These are phyloP conservation scores for Salvia sclarea DNA, from an alignment of 305 asterid species.

Conservation along the genomic window DNA sequence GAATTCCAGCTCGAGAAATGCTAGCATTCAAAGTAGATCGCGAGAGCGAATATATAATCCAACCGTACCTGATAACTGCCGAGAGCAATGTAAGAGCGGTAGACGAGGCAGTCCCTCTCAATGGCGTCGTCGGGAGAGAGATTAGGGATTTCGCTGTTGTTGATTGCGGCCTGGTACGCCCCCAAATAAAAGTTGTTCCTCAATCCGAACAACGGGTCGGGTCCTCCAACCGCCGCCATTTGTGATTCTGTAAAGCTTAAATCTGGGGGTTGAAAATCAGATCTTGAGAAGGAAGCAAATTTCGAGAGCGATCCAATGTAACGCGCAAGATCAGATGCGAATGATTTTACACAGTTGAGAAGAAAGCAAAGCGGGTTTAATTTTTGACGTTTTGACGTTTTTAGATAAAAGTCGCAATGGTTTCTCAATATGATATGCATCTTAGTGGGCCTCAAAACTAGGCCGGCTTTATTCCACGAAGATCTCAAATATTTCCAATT, in stretches of 20 bases:
- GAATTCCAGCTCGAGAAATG: slow-evolving; percentile 23
- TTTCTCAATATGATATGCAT: not conserved
- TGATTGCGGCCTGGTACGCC: slow-evolving; percentile 97
- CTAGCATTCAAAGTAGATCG: slow-evolving; percentile 29
- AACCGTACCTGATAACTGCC: slow-evolving; percentile 72
- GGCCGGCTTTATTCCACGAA: not conserved
- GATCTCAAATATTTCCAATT: not conserved
- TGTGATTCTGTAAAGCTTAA: slow-evolving; percentile 19
- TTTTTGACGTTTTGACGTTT: not conserved
- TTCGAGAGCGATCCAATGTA: slow-evolving; percentile 26
- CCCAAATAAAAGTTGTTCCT: slow-evolving; percentile 89
- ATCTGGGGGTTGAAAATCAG: slow-evolving; percentile 34
- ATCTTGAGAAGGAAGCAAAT: slow-evolving; percentile 36
- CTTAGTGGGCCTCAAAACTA: not conserved
- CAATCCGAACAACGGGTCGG: slow-evolving; percentile 80
- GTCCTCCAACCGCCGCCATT: slow-evolving; percentile 72
- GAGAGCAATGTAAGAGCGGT: slow-evolving; percentile 88
- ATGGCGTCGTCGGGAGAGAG: slow-evolving; percentile 74
- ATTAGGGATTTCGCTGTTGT: slow-evolving; percentile 84
- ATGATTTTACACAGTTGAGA: slow-evolving; percentile 16
- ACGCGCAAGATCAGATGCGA: slow-evolving; percentile 21
- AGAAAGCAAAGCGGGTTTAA: slow-evolving; percentile 16
- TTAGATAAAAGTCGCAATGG: slow-evolving; percentile 2
- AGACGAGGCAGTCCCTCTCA: slow-evolving; percentile 80
- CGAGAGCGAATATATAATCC: not conserved